Percentiles rank a stretch among this genome's conserved stretches.
Conservation (phyloP, 1,284 basidiomycete species). For the Irpex sp. region DNA sequence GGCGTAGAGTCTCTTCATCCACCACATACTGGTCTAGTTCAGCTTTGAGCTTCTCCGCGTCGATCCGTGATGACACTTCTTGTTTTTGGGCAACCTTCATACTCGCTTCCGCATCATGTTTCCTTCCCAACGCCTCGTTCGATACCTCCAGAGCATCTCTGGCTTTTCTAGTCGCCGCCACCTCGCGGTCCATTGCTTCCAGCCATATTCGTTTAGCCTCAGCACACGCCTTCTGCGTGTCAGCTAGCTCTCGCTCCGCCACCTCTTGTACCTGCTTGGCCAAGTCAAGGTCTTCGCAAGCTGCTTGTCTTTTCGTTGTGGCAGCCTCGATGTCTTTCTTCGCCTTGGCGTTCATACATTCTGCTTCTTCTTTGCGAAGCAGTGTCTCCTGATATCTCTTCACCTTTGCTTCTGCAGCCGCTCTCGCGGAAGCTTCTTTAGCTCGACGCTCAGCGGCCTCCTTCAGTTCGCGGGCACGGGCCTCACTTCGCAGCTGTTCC, state of each 20-base stretch:
- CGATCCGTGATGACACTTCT: neutral
- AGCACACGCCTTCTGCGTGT: neutral
- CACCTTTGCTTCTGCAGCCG: neutral
- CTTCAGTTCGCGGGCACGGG: neutral
- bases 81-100: neutral
- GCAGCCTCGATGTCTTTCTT: neutral
- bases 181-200: slow-evolving; percentile 1
- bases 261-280: neutral
- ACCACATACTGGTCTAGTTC: neutral
- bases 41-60: neutral
- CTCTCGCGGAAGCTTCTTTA: neutral
- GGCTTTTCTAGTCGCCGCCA: neutral
- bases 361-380: neutral
- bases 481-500: neutral
- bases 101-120: neutral
- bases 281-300: neutral
- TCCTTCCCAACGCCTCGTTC: neutral
- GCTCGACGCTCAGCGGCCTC: neutral
- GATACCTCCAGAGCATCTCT: neutral
- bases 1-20: neutral
- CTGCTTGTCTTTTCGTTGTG: neutral
- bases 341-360: neutral
- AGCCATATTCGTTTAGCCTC: slow-evolving; percentile 1
- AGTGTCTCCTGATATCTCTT: neutral
- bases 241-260: neutral